These are phyloP conservation scores for sunflower (Helianthus annuus) DNA, from an alignment of 129 eudicot species.

Conservation along the genomic window HanXRQr2.0-SUNRISE NC_035443.2:177606825-177607324, in stretches of 20 bases:
- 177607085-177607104: not conserved
- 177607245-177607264: slow-evolving; percentile 35
- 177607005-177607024: slow-evolving; percentile 67
- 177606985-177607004: slow-evolving; percentile 52
- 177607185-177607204: not conserved
- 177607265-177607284: slow-evolving; percentile 41
- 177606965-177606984: slow-evolving; percentile 71
- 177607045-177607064: slow-evolving; percentile 47
- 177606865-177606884: not conserved
- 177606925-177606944: slow-evolving; percentile 71
- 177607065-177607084: slow-evolving; percentile 28
- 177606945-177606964: slow-evolving; percentile 61
- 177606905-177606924: slow-evolving; percentile 56
- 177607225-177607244: slow-evolving; percentile 59
- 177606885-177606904: slow-evolving; percentile 98
- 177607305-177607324: slow-evolving; percentile 8
- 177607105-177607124: not conserved
- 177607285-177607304: slow-evolving; percentile 24
- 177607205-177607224: slow-evolving; percentile 13
- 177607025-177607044: slow-evolving; percentile 75
- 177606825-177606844: not conserved
- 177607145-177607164: not conserved
- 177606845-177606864: not conserved
- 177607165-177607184: not conserved
- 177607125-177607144: not conserved